phyloP scores from a whole-genome alignment of 2,329 filamentous ascomycete species.

The Aureobasidium sp. region DNA sequence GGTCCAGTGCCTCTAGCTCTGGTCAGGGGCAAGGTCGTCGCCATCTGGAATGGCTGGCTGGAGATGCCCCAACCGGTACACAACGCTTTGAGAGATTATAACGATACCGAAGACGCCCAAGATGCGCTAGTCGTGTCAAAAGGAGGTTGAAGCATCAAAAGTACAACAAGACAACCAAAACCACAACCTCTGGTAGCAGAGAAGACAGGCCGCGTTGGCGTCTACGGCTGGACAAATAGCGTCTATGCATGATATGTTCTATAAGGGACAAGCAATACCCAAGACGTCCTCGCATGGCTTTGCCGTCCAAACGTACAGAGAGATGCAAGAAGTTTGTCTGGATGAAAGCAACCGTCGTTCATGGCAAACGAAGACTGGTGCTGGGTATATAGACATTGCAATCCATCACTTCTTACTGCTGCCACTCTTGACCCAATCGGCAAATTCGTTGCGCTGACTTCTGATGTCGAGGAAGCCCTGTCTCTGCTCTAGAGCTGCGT shows the following conservation, averaged over 20 bases:
- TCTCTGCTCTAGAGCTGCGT: conserved; percentile 66
- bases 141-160: neutral
- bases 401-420: conserved; percentile 3
- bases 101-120: neutral
- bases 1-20: conserved; percentile 80
- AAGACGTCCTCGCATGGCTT: neutral
- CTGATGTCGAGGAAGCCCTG: conserved; percentile 83
- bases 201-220: neutral
- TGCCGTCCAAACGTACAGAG: neutral
- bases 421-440: conserved; percentile 54
- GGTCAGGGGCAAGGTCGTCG: conserved; percentile 73
- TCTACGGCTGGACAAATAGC: neutral
- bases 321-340: neutral
- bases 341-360: neutral
- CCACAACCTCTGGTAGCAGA: neutral
- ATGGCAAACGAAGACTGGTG: neutral
- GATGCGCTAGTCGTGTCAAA: neutral
- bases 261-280: too few relatives aligned
- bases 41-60: conserved; percentile 15
- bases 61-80: conserved; percentile 10
- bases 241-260: neutral
- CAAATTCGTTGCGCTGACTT: conserved; percentile 65
- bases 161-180: neutral
- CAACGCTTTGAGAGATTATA: neutral
- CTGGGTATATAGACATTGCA: neutral